Evolutionary conservation across 257 asterid species (phyloP), one percentile per base, ranked within the genome.

Genomic region (Thymus mandschuricus): DNA sequence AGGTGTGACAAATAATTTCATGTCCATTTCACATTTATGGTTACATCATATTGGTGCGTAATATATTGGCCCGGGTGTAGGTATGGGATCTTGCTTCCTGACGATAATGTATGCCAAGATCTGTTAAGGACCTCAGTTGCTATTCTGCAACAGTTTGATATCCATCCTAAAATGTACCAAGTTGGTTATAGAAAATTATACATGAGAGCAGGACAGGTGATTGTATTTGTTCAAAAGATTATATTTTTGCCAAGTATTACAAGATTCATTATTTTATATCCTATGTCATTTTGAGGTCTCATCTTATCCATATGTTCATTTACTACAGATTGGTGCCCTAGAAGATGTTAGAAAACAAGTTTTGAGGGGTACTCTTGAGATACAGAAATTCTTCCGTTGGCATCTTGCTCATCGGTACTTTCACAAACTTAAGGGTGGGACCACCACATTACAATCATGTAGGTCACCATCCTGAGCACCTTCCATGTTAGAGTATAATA

Each of bases 151-250:
- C 86, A 91, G 76, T 87, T 89, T 75, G 88, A 72, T 81, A 83
- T 91, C 76, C 90, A 69, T 62, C 96, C 97, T n/a, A 96, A 85
- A 76, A 84, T 86, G 96, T 89, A 87, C 77, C 96, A 87, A 86
- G 92, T 93, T 81, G 98, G 97, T 61, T 86, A 86, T 69, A 87
- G 83, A n/a, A 91, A 89, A 72, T 76, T 93, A 76, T 93, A 81
- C 84, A 88, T 93, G 79, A 90, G 98, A 60, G 85, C 92, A 48
- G 98, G 96, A 65, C 96, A 87, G 90, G 98, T 89, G 83, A 67
- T 83, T 66, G 34, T 77, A 54, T 56, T 48, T 30, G 13, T 27
- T 41, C 60, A 56, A 27, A 48, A 51, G 15, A 66, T 66, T 73
- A 5, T 68, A 50, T 35, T 30, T 67, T 35, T 59, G 52, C 64